Conservation (phyloP, 169 alveolate genomes). For the Plasmodium blacklocki region DNA sequence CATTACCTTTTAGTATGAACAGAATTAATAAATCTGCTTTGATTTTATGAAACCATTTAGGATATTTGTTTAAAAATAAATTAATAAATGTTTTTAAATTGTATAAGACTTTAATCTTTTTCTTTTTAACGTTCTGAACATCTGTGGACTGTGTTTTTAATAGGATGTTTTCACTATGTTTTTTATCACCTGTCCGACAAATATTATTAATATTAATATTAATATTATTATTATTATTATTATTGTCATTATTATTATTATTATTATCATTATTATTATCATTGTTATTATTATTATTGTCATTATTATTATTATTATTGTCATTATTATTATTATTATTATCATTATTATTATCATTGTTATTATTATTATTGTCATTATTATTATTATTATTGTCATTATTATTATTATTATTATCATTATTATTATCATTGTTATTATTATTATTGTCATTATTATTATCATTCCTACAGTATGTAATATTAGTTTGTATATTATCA, state of each 20-base stretch:
- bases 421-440: not conserved
- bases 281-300: not conserved
- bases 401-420: not conserved
- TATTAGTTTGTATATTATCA: too few species aligned
- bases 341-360: too few species aligned
- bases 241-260: not conserved
- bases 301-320: too few species aligned
- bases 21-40: conserved; percentile 76
- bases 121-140: not conserved
- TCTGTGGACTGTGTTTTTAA: not conserved
- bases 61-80: conserved; percentile 55
- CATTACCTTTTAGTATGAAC: conserved; percentile 80
- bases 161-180: not conserved
- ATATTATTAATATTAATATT: not conserved
- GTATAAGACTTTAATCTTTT: conserved; percentile 64
- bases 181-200: too few species aligned
- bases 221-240: not conserved
- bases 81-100: conserved; percentile 56
- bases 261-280: not conserved
- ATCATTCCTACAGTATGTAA: not conserved
- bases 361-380: too few species aligned
- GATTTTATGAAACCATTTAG: conserved; percentile 27
- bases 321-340: too few species aligned
- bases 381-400: too few species aligned
- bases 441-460: not conserved